Evolutionary conservation across 345 rosid species (phyloP).

Genomic region (Populus ilicifolia): DNA sequence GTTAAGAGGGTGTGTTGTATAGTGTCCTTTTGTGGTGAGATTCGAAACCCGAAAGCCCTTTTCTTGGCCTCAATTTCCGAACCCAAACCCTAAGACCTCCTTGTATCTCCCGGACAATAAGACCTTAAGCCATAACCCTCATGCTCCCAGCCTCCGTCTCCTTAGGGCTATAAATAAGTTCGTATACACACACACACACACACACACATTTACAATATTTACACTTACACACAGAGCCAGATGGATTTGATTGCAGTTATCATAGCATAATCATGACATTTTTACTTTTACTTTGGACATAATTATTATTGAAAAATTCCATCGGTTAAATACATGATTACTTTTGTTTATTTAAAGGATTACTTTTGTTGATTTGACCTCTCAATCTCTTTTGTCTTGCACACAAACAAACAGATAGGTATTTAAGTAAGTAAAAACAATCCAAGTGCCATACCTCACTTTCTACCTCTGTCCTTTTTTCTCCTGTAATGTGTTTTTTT

Average conservation of each 20-base stretch:
- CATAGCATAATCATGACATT: constrained; percentile 32
- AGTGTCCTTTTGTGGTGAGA: constrained; percentile 17
- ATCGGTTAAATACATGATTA: constrained; percentile 10
- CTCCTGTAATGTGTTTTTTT: constrained; percentile 11
- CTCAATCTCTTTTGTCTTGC: constrained; percentile 41
- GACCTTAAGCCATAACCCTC: not conserved
- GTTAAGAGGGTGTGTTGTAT: constrained; percentile 29
- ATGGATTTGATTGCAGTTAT: constrained; percentile 8
- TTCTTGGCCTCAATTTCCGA: constrained; percentile 40
- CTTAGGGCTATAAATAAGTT: constrained; percentile 17
- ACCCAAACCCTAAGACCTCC: constrained; percentile 31
- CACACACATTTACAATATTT: not conserved
- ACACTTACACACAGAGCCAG: not conserved
- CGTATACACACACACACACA: not conserved
- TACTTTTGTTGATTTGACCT: constrained; percentile 45
- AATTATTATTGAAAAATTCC: not conserved
- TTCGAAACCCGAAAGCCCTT: constrained; percentile 4
- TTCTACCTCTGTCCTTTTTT: constrained; percentile 31
- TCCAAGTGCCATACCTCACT: constrained; percentile 18
- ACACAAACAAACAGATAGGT: constrained; percentile 12
- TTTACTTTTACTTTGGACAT: not conserved
- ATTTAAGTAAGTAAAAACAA: constrained; percentile 32
- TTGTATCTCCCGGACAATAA: constrained; percentile 34
- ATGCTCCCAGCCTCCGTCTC: constrained; percentile 9
- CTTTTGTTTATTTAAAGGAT: constrained; percentile 5